Evolutionary conservation across 164 flowering plant genomes (phyloP), one percentile per base, ranked within the genome.

Genomic region (Magnolia sinica): DNA sequence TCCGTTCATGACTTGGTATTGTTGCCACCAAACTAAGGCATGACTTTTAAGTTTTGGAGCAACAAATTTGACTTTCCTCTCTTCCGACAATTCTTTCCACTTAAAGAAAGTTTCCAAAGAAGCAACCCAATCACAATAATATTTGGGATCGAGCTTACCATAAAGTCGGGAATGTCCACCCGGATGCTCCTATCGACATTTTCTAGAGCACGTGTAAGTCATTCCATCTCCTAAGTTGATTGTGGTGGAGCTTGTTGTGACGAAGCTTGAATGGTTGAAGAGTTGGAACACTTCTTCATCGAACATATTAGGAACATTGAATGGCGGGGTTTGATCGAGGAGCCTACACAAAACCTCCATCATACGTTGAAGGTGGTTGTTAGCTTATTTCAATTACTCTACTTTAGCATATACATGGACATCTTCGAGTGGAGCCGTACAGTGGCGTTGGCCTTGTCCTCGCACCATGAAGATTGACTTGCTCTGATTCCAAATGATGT

Each of bases 11-110:
- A 64, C 74, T 37, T 37, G 45, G 45, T 37, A 37, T 37, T 37
- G 7, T 55, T 69, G 68, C 73, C 73, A 76, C 74, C 74, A 76
- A 70, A 70, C 59, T 64, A 61, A 49, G 16, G 49, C 74, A 70
- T 71, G 69, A 8, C 70, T 55, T 11, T 71, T 76, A 14, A 76
- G 59, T 49, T 37, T 71, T 58, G 69, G 70, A 22, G 78, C n/a
- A 22, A 76, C 22, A 20, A 76, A 22, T 31, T 37, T 16, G 2
- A 24, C 73, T 29, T 76, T 69, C 52, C 72, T 58, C 58, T 27
- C 77, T 24, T 68, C 67, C 14, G 20, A 52, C 19, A 76, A n/a
- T 11, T 76, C 73, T 11, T 59, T 73, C 74, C 74, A 52, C 23
- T 73, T 27, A 27, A 29, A 52, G 55, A 23, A 58, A 73, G 65